Conservation (phyloP, 306 rosid genomes). For the Vicia villosa region DNA sequence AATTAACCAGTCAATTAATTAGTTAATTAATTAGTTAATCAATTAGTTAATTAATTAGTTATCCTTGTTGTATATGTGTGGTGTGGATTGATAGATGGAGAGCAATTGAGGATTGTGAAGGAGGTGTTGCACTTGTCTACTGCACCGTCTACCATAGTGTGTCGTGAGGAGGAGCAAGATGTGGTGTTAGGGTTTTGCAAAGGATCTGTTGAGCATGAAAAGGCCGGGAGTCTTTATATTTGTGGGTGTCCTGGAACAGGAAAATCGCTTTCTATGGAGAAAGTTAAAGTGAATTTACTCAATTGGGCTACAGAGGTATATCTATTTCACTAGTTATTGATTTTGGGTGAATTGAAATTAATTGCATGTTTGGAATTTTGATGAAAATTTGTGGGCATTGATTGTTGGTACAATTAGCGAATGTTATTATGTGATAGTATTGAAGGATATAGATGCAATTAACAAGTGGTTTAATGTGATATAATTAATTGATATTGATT, state of each 20-base stretch:
- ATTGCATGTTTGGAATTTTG: neutral
- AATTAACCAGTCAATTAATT: neutral
- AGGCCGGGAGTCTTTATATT: conserved; percentile 77
- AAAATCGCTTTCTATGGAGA: conserved; percentile 76
- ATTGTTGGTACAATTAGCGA: neutral
- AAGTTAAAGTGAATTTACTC: conserved; percentile 55
- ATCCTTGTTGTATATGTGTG: neutral
- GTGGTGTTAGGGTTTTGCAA: conserved; percentile 75
- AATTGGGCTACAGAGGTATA: conserved; percentile 72
- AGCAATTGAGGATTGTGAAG: conserved; percentile 65
- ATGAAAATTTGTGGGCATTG: neutral
- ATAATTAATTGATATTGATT: neutral
- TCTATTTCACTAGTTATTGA: neutral
- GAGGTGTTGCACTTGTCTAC: conserved; percentile 77
- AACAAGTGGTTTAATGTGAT: too few relatives aligned
- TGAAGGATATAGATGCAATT: neutral
- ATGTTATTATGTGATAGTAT: neutral
- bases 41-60: neutral
- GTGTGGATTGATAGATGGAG: conserved; percentile 46
- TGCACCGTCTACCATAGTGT: conserved; percentile 59
- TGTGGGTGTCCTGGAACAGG: conserved; percentile 97
- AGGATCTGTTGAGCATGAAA: conserved; percentile 60
- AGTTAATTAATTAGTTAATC: neutral
- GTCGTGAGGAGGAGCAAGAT: conserved; percentile 80
- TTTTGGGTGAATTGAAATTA: neutral